Percentiles rank a stretch among this genome's conserved stretches.
Evolutionary conservation across 257 asterid genomes (phyloP).

Genomic region (Solanum chmielewskii): DNA sequence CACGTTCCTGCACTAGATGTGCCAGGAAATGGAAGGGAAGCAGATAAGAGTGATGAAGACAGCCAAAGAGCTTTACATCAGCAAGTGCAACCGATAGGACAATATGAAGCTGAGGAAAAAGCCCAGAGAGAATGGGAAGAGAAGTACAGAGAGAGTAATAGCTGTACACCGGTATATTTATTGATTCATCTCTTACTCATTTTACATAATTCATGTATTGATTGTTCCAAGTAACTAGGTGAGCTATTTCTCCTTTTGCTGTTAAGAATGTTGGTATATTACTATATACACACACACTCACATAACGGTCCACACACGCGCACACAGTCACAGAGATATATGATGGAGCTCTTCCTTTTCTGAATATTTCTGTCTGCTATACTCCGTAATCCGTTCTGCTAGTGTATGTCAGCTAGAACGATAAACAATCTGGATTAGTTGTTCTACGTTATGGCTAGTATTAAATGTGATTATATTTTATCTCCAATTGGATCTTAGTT

Average conservation of each 20-base stretch:
- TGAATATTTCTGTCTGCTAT: not conserved
- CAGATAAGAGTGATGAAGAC: slow-evolving; percentile 25
- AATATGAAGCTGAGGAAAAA: slow-evolving; percentile 64
- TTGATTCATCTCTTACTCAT: not conserved
- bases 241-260: not conserved
- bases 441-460: not conserved
- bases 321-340: not conserved
- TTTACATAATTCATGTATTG: not conserved
- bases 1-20: slow-evolving; percentile 15
- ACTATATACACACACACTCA: not conserved
- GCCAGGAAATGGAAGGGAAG: slow-evolving; percentile 11
- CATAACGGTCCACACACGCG: not conserved
- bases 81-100: slow-evolving; percentile 46
- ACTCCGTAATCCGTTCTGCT: not conserved
- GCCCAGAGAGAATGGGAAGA: slow-evolving; percentile 94
- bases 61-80: slow-evolving; percentile 53
- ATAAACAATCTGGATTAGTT: not conserved
- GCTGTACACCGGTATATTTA: slow-evolving; percentile 42
- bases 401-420: not conserved
- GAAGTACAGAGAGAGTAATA: slow-evolving; percentile 54
- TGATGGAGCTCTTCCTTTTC: not conserved
- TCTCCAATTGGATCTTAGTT: not conserved
- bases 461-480: not conserved
- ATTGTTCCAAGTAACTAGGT: not conserved
- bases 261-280: not conserved